Conservation (phyloP, 208 protist genomes). For the Strigomonas galati region DNA sequence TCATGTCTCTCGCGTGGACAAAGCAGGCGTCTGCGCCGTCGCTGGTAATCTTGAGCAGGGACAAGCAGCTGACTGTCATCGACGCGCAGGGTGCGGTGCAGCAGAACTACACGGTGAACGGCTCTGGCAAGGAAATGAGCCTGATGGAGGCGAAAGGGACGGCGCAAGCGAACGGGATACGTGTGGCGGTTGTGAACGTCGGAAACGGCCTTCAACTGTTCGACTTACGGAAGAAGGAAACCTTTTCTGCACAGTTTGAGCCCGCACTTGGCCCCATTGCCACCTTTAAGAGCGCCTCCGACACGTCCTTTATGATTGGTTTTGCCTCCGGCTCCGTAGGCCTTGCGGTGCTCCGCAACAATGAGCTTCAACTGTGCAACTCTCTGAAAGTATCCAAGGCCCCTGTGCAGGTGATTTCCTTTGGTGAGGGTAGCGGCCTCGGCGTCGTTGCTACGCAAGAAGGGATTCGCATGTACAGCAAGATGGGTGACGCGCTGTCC, state of each 20-base stretch:
- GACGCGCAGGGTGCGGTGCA: slow-evolving; percentile 79
- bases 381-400: slow-evolving; percentile 30
- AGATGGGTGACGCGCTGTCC: slow-evolving; percentile 48
- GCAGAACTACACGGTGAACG: slow-evolving; percentile 40
- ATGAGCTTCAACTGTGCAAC: slow-evolving; percentile 36
- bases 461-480: slow-evolving; percentile 49
- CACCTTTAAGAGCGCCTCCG: slow-evolving; percentile 23
- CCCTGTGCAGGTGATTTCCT: slow-evolving; percentile 33
- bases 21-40: slow-evolving; percentile 48
- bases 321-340: slow-evolving; percentile 62
- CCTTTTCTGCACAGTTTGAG: slow-evolving; percentile 66
- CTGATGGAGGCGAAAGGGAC: slow-evolving; percentile 44
- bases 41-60: slow-evolving; percentile 75
- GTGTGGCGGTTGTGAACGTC: slow-evolving; percentile 64
- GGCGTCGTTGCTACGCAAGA: slow-evolving; percentile 44
- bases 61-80: slow-evolving; percentile 84
- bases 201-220: slow-evolving; percentile 45
- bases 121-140: slow-evolving; percentile 43
- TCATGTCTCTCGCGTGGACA: slow-evolving; percentile 89
- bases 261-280: slow-evolving; percentile 65
- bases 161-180: slow-evolving; percentile 11
- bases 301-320: slow-evolving; percentile 43
- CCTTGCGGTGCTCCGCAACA: slow-evolving; percentile 31
- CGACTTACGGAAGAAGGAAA: slow-evolving; percentile 42
- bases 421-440: slow-evolving; percentile 45